phyloP scores from a whole-genome alignment of 2,329 filamentous ascomycete species.

The Chaetomium sp. region DNA sequence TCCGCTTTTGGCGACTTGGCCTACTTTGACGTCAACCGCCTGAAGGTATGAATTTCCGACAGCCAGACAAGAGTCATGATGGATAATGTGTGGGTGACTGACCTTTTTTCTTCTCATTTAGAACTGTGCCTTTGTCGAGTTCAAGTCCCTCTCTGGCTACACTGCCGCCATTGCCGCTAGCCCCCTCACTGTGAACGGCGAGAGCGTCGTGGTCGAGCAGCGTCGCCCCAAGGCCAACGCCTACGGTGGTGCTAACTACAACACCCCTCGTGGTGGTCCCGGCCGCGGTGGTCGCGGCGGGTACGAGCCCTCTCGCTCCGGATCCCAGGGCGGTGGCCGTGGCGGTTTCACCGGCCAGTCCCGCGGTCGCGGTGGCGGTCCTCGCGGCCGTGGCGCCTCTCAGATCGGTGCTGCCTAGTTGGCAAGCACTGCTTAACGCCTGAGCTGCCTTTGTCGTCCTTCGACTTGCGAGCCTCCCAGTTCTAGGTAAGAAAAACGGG shows the following conservation, averaged over 20 bases:
- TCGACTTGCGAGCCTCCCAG: no score
- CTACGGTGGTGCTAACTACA: constrained; percentile 64
- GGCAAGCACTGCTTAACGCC: constrained; percentile 10
- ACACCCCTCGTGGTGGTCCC: constrained; percentile 54
- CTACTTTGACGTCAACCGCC: constrained; percentile 71
- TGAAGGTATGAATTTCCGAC: constrained; percentile 58
- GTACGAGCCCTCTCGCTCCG: constrained; percentile 52
- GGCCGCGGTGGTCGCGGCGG: constrained; percentile 54
- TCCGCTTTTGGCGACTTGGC: constrained; percentile 64
- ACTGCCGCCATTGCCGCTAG: constrained; percentile 76
- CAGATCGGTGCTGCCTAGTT: constrained; percentile 47
- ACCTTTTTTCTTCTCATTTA: constrained; percentile 30
- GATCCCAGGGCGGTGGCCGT: constrained; percentile 56
- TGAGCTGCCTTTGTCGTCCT: not conserved
- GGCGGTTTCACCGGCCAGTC: constrained; percentile 63
- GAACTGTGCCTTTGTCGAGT: constrained; percentile 98
- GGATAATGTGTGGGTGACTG: not conserved
- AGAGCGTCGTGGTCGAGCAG: constrained; percentile 81
- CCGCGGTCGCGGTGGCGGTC: constrained; percentile 48
- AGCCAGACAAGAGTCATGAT: no score
- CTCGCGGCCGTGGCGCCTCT: constrained; percentile 54
- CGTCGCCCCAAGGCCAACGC: constrained; percentile 70
- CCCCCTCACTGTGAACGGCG: constrained; percentile 75
- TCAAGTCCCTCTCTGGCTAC: constrained; percentile 72
- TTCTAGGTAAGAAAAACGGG: no score